Base-by-base conservation (phyloP, 306 rosid species). In the Castanopsis chinensis region DNA sequence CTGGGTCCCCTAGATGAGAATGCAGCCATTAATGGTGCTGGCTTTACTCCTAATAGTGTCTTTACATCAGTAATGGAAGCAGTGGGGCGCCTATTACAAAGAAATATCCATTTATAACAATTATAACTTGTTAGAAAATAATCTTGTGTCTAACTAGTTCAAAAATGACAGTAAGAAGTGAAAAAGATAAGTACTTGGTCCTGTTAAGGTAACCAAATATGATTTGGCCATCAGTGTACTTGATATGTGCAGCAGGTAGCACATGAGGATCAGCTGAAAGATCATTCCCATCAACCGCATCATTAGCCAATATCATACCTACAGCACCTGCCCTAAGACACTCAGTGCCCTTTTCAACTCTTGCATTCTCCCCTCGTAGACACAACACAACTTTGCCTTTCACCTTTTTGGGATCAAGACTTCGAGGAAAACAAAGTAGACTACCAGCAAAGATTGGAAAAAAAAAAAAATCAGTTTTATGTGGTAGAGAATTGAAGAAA, bases 1-100 rank as follows among this genome's bases (percentile, higher is more conserved):
- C 69, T 88, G 37, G 98, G 98, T 1, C 98, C 98, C 55, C 97
- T 87, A 25, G 95, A 85, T 37, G 98, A 93, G 86, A 91, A 91
- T 21, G 86, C 2, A 74, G 93, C 93, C 77, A 93, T n/a, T 19
- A 45, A 0, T 18, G 97, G 98, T 49, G 93, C 75, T 43, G 90
- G 88, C 43, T 82, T 83, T 25, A 6, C 5, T 27, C 82, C 88
- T 9, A 86, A 3, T 60, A 72, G 51, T 21, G 97, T 90, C 63
- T 43, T 78, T 45, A 68, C 86, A 2, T 4, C 71, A 72, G 88
- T 85, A 25, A 93, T 76, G 81, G 30, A 75, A 71, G 95, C 93
- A 77, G 60, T 1, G 0, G 98, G 93, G 54, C 3, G 75, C 79
- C 95, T 91, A 79, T 59, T 78, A 45, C n/a, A 27, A 12, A 10